Evolutionary conservation across 345 rosid species (phyloP), one percentile per base, ranked within the genome.

Genomic region (Physaria fendleri): DNA sequence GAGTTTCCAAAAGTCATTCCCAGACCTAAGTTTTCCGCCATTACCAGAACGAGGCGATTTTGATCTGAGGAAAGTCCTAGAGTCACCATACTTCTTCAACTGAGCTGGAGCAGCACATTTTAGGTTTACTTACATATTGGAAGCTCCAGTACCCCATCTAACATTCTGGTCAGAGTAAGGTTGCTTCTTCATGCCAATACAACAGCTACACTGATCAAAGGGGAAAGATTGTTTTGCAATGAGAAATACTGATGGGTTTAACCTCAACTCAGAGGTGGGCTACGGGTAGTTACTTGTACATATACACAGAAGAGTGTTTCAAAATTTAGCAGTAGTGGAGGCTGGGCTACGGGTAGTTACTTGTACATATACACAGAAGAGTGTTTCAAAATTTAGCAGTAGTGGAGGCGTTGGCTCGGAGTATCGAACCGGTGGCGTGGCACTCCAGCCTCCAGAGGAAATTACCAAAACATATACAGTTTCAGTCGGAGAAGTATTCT

Each of bases 51-150:
- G 95, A 51, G 97, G 97, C 38, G 96, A 87, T 73, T 94, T 94
- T 29, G 96, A 94, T 83, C 84, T 94, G 45, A 81, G 33, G 59
- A 89, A 83, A 45, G 97, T 94, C 47, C 53, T 94, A 59, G 62
- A 74, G 49, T 87, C 99, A 18, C 73, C 92, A 23, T 94, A 90
- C 74, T 94, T 94, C 84, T 94, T 94, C 81, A 94, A 94, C 81
- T 94, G 74, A 78, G 65, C 52, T 25, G 64, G 53, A 24, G 64
- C 56, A 24, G 35, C 46, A 64, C 38, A 40, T 37, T 17, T 17
- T 30, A 18, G 13, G 50, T 33, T 33, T 53, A 64, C 22, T 30
- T 56, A 20, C 15, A 24, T 23, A 23, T 11, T 37, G 33, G 57
- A 45, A 44, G 56, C 62, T 33, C 38, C 52, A 46, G 3, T 17